A percentile compares a stretch with the other conserved stretches of the same genome.
Conservation (phyloP, 768 basidiomycete genomes). For the Russula foetens region DNA sequence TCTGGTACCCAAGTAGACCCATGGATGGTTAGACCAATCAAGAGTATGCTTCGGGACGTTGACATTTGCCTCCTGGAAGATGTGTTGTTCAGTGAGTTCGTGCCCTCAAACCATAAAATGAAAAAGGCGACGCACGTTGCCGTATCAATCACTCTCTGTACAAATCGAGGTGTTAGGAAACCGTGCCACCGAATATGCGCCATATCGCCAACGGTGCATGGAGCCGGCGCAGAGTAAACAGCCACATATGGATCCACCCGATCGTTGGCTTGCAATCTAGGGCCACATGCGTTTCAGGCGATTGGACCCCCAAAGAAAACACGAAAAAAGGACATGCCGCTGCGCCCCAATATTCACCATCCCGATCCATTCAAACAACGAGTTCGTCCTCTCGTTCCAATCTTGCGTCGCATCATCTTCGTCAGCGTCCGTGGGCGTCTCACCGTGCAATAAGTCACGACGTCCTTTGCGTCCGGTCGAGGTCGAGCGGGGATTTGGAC, state of each 20-base stretch:
- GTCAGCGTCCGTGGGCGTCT: constrained; percentile 7
- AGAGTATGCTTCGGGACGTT: constrained; percentile 20
- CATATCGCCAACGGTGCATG: constrained; percentile 37
- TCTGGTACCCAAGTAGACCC: constrained; percentile 41
- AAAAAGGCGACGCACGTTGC: constrained; percentile 31
- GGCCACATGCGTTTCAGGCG: background rate
- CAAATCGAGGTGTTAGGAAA: constrained; percentile 43
- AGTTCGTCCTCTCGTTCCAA: constrained; percentile 37
- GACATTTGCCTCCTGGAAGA: background rate
- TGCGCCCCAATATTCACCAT: constrained; percentile 61
- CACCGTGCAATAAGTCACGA: background rate
- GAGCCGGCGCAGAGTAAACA: constrained; percentile 49
- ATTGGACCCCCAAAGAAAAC: background rate
- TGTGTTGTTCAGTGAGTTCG: background rate
- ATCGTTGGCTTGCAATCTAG: constrained; percentile 55
- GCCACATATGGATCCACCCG: constrained; percentile 63
- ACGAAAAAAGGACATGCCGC: constrained; percentile 33
- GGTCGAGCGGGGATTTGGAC: constrained; percentile 20
- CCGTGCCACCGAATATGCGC: constrained; percentile 56
- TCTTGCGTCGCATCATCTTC: constrained; percentile 40
- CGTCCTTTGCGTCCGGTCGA: constrained; percentile 1
- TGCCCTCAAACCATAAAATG: background rate
- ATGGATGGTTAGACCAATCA: constrained; percentile 41
- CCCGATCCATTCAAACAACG: constrained; percentile 66
- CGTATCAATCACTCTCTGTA: constrained; percentile 42